Conservation (phyloP, 352 stramenopile genomes). For the Phytopythium oedochilum region DNA sequence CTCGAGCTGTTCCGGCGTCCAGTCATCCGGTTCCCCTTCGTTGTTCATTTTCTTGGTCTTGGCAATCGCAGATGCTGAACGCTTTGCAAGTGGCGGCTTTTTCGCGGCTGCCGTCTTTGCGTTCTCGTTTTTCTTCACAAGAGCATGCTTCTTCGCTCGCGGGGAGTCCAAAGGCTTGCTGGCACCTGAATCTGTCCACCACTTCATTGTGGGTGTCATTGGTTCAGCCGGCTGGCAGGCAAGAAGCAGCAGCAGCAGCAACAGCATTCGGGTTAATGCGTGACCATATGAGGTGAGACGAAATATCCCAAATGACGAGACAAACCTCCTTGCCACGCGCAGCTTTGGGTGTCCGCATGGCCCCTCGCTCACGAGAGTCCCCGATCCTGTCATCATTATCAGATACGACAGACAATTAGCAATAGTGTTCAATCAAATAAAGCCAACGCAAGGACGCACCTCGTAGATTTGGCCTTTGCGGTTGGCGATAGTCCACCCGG, state of each 20-base stretch:
- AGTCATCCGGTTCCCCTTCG: conserved; percentile 25
- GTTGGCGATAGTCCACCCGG: background rate
- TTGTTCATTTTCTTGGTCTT: conserved; percentile 17
- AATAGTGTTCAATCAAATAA: background rate
- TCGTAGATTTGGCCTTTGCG: background rate
- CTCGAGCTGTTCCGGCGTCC: conserved; percentile 43
- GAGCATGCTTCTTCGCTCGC: background rate
- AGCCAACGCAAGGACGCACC: background rate
- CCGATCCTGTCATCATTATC: no score
- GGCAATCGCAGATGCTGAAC: background rate
- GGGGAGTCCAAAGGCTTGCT: background rate
- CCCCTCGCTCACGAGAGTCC: no score
- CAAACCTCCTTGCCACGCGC: no score
- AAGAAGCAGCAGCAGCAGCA: background rate
- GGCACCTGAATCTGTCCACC: conserved; percentile 28
- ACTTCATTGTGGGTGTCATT: conserved; percentile 39
- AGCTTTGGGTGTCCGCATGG: no score
- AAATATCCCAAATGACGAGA: background rate
- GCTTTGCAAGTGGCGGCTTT: conserved; percentile 7
- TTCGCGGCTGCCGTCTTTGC: conserved; percentile 10
- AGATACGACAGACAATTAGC: background rate
- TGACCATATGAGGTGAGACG: background rate
- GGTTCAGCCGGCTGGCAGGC: conserved; percentile 11
- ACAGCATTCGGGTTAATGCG: background rate
- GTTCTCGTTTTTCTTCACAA: conserved; percentile 4